Base-by-base conservation (phyloP, 2,329 filamentous ascomycete species). In the Didymosphaeria variabile region DNA sequence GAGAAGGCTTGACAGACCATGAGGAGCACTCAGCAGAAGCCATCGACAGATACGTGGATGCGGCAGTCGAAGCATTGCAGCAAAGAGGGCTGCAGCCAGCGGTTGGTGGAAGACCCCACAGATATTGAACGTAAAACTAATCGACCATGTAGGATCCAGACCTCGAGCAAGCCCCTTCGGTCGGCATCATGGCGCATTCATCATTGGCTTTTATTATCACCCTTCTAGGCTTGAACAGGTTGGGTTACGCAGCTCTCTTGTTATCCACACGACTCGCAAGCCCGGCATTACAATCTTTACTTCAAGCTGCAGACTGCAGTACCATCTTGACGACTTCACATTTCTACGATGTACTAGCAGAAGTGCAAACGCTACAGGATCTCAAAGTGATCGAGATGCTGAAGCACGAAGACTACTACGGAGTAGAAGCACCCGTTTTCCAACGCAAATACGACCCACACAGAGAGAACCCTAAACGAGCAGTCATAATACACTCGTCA, bases 131-230 rank as follows among this genome's bases (percentile, higher is more conserved):
- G 10, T 32, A 45, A 19, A 8, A 15, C 55, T 66, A 19, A 66
- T 23, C 13, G n/a, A 52, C 42, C 17, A 23, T 34, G 40, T 42
- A 70, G 66, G 62, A 71, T 49, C n/a, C 67, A 2, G 55, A 55
- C 4, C 55, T 65, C 10, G 60, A 61, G 3, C 59, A 72, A 52
- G 66, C 72, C 21, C 66, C 67, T 19, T 66, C 67, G 13, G 78
- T 87, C 26, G 84, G 81, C 0, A 68, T 88, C 12, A 74, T 88
- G 2, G 85, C 83, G 0, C 79, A 80, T 0, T 87, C 85, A 0
- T 83, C 84, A 62, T 76, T 88, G 10, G 83, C 86, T 57, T 86
- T 86, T 61, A 78, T 87, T 40, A 76, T 87, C 38, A 83, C 84
- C 4, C 76, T 85, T 45, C 79, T 88, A 47, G 86, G 84, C 0